Conservation (phyloP, 176 grass and related monocot genomes). For the Oryza glaberrima region DNA sequence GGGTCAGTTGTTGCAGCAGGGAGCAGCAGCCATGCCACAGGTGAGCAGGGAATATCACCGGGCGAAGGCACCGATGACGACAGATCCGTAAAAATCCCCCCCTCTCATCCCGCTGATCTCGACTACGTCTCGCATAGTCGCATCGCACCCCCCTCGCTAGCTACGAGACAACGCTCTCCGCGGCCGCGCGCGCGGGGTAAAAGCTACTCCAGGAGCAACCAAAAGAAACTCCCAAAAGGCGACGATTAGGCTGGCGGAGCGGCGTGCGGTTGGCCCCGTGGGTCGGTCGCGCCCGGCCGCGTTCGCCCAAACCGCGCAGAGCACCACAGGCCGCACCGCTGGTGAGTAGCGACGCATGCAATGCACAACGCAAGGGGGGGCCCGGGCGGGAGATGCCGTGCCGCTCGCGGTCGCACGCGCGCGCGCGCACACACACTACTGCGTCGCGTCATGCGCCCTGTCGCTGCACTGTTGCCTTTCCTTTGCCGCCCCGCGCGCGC, state of each 20-base stretch:
- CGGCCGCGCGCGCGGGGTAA: neutral
- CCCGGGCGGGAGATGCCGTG: slow-evolving; percentile 24
- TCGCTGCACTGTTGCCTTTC: no score
- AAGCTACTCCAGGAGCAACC: neutral
- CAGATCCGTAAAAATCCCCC: neutral
- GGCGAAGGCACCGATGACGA: slow-evolving; percentile 18
- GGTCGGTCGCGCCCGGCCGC: slow-evolving; percentile 44
- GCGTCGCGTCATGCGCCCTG: no score
- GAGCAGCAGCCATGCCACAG: neutral
- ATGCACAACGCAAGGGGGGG: no score
- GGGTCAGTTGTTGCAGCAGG: slow-evolving; percentile 27
- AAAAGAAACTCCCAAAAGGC: neutral
- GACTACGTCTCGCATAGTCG: neutral
- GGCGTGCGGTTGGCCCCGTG: slow-evolving; percentile 49
- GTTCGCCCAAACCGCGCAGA: neutral
- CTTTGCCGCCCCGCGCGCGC: no score
- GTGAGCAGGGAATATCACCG: slow-evolving; percentile 13
- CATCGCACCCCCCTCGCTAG: neutral
- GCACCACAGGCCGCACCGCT: neutral
- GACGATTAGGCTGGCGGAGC: slow-evolving; percentile 3
- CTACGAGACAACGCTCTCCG: neutral
- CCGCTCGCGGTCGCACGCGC: neutral
- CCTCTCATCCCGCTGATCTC: neutral
- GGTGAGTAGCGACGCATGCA: neutral
- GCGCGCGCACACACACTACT: no score